Evolutionary conservation across 73 alveolate genomes (phyloP), one percentile per base, ranked within the genome.

Genomic region (Symbiodinium natans): DNA sequence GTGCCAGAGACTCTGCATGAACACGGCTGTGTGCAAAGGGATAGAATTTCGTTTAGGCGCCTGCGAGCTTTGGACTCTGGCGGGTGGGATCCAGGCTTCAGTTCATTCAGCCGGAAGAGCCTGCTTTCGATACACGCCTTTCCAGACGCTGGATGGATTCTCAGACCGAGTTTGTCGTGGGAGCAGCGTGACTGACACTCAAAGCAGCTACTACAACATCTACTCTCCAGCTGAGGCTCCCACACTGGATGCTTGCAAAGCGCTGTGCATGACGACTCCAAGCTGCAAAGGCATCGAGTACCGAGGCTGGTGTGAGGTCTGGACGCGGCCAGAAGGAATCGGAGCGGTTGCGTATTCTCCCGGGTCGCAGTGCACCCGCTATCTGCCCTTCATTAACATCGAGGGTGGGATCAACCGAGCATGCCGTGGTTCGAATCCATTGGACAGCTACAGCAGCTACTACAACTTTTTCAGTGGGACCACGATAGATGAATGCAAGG

Each of bases 221-320:
- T 83, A 83, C 52, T 33, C 92, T 7, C 92, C 92, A n/a, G 31
- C 41, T 25, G 92, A 41, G 54, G 52, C 92, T 25, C 92, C 92
- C 31, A 83, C 74, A 19, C 25, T 83, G 73, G 92, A 83, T 27
- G 23, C 92, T n/a, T 83, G 92, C 92, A 83, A 83, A 42, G 92
- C 42, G 10, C 41, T 83, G 33, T 83, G 92, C 92, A 83, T 40
- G 48, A 4, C 13, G 68, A 83, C 38, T 11, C 75, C n/a, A n/a
- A 27, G 52, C 33, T 83, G 92, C 74, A 83, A 42, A 27, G 92
- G 92, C 92, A 83, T 83, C 41, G 92, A 83, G 52, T 83, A 83
- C 52, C 92, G 92, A 13, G 92, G 92, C 52, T 83, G 92, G 92
- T 83, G 92, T 27, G 92, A 83, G 74, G 41, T 83, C 34, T 83